A percentile compares a stretch with the other conserved stretches of the same genome.
phyloP scores from a whole-genome alignment of 805 yeast species.

The Candida xiaguanensis region DNA sequence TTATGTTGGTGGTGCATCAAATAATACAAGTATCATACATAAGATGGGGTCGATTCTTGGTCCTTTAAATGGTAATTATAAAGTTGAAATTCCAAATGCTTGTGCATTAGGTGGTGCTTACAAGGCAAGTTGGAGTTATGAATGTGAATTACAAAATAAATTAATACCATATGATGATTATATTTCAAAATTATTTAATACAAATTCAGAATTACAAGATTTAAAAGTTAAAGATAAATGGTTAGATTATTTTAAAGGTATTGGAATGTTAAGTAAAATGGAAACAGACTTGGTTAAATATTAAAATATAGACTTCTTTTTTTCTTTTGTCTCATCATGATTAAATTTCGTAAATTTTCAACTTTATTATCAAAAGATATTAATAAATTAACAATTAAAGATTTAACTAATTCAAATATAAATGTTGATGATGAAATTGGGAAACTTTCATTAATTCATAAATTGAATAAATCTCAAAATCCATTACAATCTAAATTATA shows the following conservation, averaged over 20 bases:
- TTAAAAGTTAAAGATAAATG: slow-evolving; percentile 40
- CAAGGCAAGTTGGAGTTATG: slow-evolving; percentile 72
- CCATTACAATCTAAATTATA: slow-evolving; percentile 12
- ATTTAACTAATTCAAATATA: slow-evolving; percentile 4
- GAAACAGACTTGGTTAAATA: slow-evolving; percentile 22
- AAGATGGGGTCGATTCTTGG: slow-evolving; percentile 73
- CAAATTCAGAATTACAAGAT: slow-evolving; percentile 45
- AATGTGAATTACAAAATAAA: slow-evolving; percentile 24
- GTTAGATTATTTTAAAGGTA: slow-evolving; percentile 50
- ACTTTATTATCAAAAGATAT: slow-evolving; percentile 9
- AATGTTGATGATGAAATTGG: slow-evolving; percentile 10
- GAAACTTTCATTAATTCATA: slow-evolving; percentile 12
- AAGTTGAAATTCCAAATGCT: slow-evolving; percentile 78
- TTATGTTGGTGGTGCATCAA: slow-evolving; percentile 87
- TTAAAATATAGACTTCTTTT: not conserved
- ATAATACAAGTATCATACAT: slow-evolving; percentile 61
- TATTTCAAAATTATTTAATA: slow-evolving; percentile 39
- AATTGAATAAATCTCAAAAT: slow-evolving; percentile 11
- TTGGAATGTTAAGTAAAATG: slow-evolving; percentile 47
- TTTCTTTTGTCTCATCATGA: not conserved
- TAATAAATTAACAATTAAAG: slow-evolving; percentile 4
- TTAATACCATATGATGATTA: slow-evolving; percentile 45
- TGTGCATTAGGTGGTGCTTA: slow-evolving; percentile 92
- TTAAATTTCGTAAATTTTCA: slow-evolving; percentile 4
- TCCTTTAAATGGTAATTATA: slow-evolving; percentile 59